These are phyloP conservation scores for Azolla pinnata DNA, from an alignment of 75 land plant species.

Conservation along the genomic window DNA sequence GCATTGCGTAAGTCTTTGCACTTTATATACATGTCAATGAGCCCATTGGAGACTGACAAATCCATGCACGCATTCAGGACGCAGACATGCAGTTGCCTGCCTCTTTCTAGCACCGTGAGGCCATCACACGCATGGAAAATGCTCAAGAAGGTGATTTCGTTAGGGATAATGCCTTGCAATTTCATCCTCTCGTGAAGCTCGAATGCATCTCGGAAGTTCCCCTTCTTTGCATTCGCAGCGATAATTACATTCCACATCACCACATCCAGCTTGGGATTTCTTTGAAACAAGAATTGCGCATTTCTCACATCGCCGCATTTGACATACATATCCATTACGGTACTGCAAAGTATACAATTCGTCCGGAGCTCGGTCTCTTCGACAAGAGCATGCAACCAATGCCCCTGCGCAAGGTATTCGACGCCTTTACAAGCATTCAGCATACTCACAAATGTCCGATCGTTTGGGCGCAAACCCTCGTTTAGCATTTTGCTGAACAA, in stretches of 20 bases:
- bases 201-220: constrained; percentile 15
- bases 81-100: background rate
- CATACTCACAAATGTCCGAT: background rate
- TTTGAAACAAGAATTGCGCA: constrained; percentile 12
- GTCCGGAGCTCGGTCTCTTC: constrained; percentile 7
- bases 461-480: background rate
- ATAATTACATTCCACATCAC: constrained; percentile 11
- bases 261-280: background rate
- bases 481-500: background rate
- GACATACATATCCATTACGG: constrained; percentile 25
- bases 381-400: constrained; percentile 14
- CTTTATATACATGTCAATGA: constrained; percentile 24
- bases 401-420: constrained; percentile 1
- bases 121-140: too few species aligned
- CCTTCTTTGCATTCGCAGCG: constrained; percentile 1
- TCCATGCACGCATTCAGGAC: background rate
- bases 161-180: constrained; percentile 17
- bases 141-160: too few species aligned
- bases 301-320: constrained; percentile 21
- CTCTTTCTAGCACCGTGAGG: too few species aligned
- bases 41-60: constrained; percentile 12
- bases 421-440: constrained; percentile 14
- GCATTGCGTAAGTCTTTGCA: constrained; percentile 11
- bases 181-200: constrained; percentile 17
- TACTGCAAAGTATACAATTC: constrained; percentile 12